Base-by-base conservation (phyloP, 2,329 filamentous ascomycete species). In the Colletotrichum sojae region DNA sequence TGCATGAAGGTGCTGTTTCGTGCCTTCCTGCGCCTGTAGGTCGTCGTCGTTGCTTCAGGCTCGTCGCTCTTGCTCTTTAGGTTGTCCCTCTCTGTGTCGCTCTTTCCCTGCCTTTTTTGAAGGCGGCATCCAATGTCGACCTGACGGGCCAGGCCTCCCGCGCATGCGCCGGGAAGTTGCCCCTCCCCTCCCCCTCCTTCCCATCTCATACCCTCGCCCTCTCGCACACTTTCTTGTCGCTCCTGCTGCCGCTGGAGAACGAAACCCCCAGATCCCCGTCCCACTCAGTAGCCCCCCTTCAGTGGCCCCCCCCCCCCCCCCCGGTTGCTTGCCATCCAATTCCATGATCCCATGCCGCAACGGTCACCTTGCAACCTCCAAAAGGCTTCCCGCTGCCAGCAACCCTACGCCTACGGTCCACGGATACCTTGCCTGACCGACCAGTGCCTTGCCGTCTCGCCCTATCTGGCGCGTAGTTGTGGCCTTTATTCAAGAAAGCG, bases 391-490 rank as follows among this genome's bases (percentile, higher is more conserved):
- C 53, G 40, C 40, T n/a, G 53, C 69, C 60, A 40, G 48, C 31
- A 36, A 36, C 31, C 31, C 31, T 36, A 36, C 31, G 31, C 2
- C 31, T 36, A 36, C 31, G 31, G 31, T 10, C 6, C 8, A 54
- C 69, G 48, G 51, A 56, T 57, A 71, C 51, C 55, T 53, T 60
- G 58, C 58, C 63, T 70, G 58, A 52, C 48, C 59, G 18, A 18
- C 16, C 18, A 16, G 16, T 46, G 62, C 53, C 18, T 62, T 55
- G 31, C 45, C 40, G 36, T 67, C 43, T 67, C 43, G 63, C 66
- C 66, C 65, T 63, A 57, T 63, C 59, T 64, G 60, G 48, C 62
- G 58, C 62, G 22, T 25, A 48, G 53, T 70, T 67, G 46, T 61
- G 63, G 48, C 58, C 51, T 49, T 53, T 57, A 31, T 52, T 61